Conservation (phyloP, 164 flowering plant genomes). For the Tinospora cordifolia region DNA sequence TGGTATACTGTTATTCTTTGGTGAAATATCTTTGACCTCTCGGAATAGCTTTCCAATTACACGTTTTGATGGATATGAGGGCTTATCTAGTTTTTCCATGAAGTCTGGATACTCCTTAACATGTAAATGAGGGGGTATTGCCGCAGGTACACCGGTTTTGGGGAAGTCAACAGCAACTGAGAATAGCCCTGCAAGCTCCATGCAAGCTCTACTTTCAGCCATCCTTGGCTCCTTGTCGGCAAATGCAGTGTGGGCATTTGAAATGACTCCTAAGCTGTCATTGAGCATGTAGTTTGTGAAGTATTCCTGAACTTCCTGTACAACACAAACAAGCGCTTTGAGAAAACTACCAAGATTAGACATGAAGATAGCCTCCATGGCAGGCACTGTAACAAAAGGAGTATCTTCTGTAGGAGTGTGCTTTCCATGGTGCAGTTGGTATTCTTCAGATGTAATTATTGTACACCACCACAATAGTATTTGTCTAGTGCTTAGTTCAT, state of each 20-base stretch:
- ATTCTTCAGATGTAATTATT: neutral
- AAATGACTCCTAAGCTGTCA: slow-evolving; percentile 73
- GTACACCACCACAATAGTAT: neutral
- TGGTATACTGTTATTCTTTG: slow-evolving; percentile 13
- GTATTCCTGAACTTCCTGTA: slow-evolving; percentile 69
- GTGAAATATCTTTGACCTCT: slow-evolving; percentile 47
- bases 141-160: slow-evolving; percentile 82
- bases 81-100: slow-evolving; percentile 77
- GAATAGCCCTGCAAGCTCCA: slow-evolving; percentile 53
- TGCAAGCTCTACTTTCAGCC: slow-evolving; percentile 51
- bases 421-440: neutral
- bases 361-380: neutral
- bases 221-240: slow-evolving; percentile 49
- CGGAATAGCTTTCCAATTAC: slow-evolving; percentile 38
- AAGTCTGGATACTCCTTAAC: slow-evolving; percentile 76
- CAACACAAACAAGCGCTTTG: neutral
- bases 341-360: neutral
- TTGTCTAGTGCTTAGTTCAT: no score
- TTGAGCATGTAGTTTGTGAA: slow-evolving; percentile 76
- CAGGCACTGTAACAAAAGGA: neutral
- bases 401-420: neutral
- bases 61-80: slow-evolving; percentile 46
- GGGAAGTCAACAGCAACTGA: slow-evolving; percentile 86
- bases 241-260: slow-evolving; percentile 67
- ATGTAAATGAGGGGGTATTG: slow-evolving; percentile 42